phyloP scores from a whole-genome alignment of 192 early-diverging fungal genomes.

The Chytriomyces hyalinus region DNA sequence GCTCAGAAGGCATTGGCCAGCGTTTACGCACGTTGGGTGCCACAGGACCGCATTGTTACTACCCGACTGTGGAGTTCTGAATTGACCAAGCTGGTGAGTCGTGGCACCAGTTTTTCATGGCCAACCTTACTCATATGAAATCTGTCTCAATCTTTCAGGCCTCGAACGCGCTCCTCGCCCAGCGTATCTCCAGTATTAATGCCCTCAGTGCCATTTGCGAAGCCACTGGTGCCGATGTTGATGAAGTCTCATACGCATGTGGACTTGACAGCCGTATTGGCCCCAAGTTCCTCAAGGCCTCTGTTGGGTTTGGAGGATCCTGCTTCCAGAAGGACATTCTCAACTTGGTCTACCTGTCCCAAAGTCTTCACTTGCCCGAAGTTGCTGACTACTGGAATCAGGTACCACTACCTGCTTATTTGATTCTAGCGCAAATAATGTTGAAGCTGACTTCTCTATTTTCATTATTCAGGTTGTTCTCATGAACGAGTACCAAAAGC shows the following conservation, averaged over 20 bases:
- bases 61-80: constrained; percentile 93
- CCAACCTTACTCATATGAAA: neutral
- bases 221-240: constrained; percentile 88
- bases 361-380: constrained; percentile 81
- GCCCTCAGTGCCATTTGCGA: constrained; percentile 90
- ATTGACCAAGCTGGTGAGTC: constrained; percentile 80
- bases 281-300: constrained; percentile 86
- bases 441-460: neutral
- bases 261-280: constrained; percentile 87
- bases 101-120: neutral
- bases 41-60: constrained; percentile 82
- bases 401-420: constrained; percentile 24
- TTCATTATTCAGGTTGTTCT: constrained; percentile 59
- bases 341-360: constrained; percentile 88
- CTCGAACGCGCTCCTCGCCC: constrained; percentile 91
- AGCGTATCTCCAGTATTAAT: constrained; percentile 92
- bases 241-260: constrained; percentile 89
- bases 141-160: constrained; percentile 54
- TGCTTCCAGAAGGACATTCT: constrained; percentile 96
- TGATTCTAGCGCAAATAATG: neutral
- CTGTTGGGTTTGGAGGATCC: constrained; percentile 91
- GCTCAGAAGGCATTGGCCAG: constrained; percentile 77
- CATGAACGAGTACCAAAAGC: constrained; percentile 92
- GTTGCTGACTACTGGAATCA: constrained; percentile 94
- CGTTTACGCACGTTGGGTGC: constrained; percentile 88